Conservation (phyloP, 2,329 filamentous ascomycete genomes). For the Penicillium sp. region DNA sequence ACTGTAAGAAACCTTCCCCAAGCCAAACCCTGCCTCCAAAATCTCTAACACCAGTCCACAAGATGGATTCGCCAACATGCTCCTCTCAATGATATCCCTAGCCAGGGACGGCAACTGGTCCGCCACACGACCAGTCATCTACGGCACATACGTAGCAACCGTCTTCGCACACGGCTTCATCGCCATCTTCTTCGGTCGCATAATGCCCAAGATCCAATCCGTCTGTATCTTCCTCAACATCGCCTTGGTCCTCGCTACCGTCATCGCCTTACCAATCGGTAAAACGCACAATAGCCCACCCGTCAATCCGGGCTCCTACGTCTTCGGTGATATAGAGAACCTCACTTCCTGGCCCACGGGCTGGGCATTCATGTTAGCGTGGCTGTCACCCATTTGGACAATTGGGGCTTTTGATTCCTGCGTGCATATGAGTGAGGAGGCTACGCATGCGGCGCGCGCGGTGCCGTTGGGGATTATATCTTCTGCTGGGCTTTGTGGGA, state of each 20-base stretch:
- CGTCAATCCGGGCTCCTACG: constrained; percentile 29
- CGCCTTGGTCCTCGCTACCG: constrained; percentile 54
- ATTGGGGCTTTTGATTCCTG: constrained; percentile 57
- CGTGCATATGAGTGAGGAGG: constrained; percentile 63
- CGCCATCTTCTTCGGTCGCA: constrained; percentile 53
- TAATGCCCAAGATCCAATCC: constrained; percentile 60
- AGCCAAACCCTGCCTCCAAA: neutral
- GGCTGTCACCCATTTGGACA: constrained; percentile 65
- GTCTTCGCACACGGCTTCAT: constrained; percentile 57
- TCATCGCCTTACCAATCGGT: constrained; percentile 56
- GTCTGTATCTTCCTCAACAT: constrained; percentile 57
- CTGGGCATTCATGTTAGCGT: constrained; percentile 62
- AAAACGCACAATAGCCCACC: constrained; percentile 25
- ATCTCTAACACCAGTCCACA: neutral
- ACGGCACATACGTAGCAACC: constrained; percentile 57
- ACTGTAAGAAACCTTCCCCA: constrained; percentile 47
- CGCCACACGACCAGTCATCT: constrained; percentile 55
- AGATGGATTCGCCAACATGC: constrained; percentile 44
- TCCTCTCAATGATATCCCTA: constrained; percentile 58
- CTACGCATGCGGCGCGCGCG: constrained; percentile 60
- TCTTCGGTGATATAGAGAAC: constrained; percentile 60
- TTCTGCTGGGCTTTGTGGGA: constrained; percentile 31
- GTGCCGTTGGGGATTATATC: constrained; percentile 45
- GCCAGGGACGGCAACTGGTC: constrained; percentile 56
- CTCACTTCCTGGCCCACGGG: constrained; percentile 59